A percentile compares a stretch with the other conserved stretches of the same genome.
phyloP scores from a whole-genome alignment of 192 early-diverging fungal species.

The Podila horticola region DNA sequence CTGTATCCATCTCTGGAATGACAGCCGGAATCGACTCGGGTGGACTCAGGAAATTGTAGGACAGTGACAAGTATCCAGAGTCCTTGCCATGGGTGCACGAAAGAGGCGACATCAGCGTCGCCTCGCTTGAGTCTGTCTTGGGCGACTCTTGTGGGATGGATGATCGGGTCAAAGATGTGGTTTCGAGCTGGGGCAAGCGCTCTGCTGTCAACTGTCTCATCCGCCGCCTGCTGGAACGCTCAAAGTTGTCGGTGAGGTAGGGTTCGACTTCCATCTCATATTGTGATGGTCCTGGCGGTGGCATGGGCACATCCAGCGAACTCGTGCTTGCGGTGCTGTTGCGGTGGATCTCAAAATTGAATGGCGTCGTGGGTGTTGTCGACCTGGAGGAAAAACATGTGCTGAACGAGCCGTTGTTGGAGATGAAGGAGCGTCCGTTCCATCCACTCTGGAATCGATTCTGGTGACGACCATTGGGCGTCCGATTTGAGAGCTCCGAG shows the following conservation, averaged over 20 bases:
- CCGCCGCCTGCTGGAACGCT: not conserved
- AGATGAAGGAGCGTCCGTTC: not conserved
- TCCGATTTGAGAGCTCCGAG: not conserved
- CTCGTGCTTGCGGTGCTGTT: not conserved
- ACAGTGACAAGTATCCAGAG: conserved; percentile 23
- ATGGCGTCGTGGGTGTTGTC: not conserved
- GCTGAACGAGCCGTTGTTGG: not conserved
- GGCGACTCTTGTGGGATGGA: not conserved
- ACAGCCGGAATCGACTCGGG: not conserved
- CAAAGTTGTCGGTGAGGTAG: not conserved
- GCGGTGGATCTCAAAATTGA: not conserved
- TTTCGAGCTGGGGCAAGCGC: conserved; percentile 1
- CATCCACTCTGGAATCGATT: not conserved
- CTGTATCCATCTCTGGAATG: not conserved
- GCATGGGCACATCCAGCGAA: not conserved
- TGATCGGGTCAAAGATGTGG: not conserved
- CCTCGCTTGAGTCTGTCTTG: not conserved
- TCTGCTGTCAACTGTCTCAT: not conserved
- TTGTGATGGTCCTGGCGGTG: not conserved
- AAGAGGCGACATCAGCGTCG: conserved; percentile 13
- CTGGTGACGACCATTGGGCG: not conserved
- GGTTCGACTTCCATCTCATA: not conserved
- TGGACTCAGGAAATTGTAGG: not conserved
- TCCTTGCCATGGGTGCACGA: conserved; percentile 18
- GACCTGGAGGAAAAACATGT: not conserved